phyloP scores from a whole-genome alignment of 495 filamentous ascomycete species.

The Penicillium psychrofluorescens region DNA sequence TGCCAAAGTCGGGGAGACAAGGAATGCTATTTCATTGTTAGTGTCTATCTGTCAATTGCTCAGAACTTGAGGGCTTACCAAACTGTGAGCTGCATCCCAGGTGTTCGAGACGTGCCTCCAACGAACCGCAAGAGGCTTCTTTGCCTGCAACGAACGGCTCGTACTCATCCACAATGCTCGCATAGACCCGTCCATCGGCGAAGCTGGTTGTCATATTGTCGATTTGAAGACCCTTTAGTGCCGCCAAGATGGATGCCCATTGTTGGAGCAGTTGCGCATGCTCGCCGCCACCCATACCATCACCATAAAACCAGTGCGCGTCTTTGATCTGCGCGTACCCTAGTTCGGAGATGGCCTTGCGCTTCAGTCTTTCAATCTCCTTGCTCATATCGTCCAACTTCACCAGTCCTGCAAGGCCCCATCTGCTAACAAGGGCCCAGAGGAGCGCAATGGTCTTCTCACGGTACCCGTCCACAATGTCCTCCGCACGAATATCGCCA shows the following conservation, averaged over 20 bases:
- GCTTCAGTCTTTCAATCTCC: conserved; percentile 41
- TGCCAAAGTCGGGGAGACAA: conserved; percentile 26
- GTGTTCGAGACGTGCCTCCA: conserved; percentile 21
- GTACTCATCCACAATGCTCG: conserved; percentile 54
- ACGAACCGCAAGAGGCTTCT: background rate
- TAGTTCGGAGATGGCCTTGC: conserved; percentile 14
- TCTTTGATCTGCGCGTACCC: conserved; percentile 11
- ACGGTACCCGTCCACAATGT: conserved; percentile 60
- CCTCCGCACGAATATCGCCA: conserved; percentile 43
- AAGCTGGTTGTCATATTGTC: conserved; percentile 55
- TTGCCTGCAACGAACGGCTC: conserved; percentile 24
- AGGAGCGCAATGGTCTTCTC: conserved; percentile 60
- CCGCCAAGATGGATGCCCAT: conserved; percentile 48
- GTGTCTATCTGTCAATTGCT: background rate
- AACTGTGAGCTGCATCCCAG: conserved; percentile 39
- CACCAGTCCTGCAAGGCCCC: conserved; percentile 47
- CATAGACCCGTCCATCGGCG: conserved; percentile 48
- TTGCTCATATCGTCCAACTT: conserved; percentile 46
- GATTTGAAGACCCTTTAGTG: conserved; percentile 37
- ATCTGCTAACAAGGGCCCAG: conserved; percentile 53
- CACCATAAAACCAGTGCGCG: conserved; percentile 7
- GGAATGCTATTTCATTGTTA: conserved; percentile 17
- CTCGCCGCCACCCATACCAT: conserved; percentile 18
- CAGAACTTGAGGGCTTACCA: conserved; percentile 21
- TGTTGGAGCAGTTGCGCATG: conserved; percentile 38